These are phyloP conservation scores for Meyerozyma guilliermondii DNA, from an alignment of 1,139 yeast species.

Conservation along the genomic window DNA sequence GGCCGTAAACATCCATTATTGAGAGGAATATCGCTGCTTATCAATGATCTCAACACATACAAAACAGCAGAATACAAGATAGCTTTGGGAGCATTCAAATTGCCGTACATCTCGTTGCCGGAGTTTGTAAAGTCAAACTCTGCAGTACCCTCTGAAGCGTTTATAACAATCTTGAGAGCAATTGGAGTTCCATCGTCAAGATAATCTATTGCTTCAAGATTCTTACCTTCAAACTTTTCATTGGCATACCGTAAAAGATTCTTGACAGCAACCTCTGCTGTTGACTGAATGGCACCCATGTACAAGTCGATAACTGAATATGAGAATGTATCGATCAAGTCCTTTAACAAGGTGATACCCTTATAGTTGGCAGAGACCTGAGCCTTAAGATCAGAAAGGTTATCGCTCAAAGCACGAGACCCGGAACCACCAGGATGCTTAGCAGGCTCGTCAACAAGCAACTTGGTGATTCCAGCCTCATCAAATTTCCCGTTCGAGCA, in stretches of 20 bases:
- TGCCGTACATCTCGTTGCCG: slow-evolving; percentile 56
- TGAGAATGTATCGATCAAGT: slow-evolving; percentile 28
- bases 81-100: slow-evolving; percentile 64
- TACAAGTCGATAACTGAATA: slow-evolving; percentile 33
- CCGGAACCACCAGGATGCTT: slow-evolving; percentile 45
- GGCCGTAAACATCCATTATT: slow-evolving; percentile 83
- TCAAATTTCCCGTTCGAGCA: slow-evolving; percentile 35
- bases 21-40: slow-evolving; percentile 73
- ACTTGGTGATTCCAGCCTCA: slow-evolving; percentile 33
- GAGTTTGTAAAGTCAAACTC: slow-evolving; percentile 43
- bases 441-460: slow-evolving; percentile 39
- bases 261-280: slow-evolving; percentile 40
- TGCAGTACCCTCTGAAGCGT: slow-evolving; percentile 32
- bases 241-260: slow-evolving; percentile 32
- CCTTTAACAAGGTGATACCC: slow-evolving; percentile 34
- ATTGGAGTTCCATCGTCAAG: slow-evolving; percentile 44
- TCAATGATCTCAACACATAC: slow-evolving; percentile 70
- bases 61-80: slow-evolving; percentile 78
- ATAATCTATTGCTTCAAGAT: slow-evolving; percentile 32
- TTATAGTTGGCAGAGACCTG: slow-evolving; percentile 45
- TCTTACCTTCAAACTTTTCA: slow-evolving; percentile 30
- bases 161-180: slow-evolving; percentile 28
- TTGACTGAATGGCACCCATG: slow-evolving; percentile 39
- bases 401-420: slow-evolving; percentile 36
- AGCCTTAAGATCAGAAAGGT: slow-evolving; percentile 44